These are phyloP conservation scores for Petunia secreta DNA, from an alignment of 257 asterid species.

Conservation along the genomic window DNA sequence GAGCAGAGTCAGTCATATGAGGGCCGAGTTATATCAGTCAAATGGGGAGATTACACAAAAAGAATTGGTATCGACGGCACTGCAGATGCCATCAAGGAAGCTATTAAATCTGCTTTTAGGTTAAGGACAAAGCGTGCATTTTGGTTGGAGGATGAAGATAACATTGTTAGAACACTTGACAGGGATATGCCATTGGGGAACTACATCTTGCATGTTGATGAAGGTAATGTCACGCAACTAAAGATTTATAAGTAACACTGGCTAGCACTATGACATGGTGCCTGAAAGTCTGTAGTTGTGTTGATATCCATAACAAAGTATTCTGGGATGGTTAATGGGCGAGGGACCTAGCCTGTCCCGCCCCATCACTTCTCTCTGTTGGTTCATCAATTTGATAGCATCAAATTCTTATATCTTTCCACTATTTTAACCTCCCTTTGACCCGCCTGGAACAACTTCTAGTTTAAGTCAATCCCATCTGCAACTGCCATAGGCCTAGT, in stretches of 20 bases:
- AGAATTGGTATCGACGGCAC: constrained; percentile 82
- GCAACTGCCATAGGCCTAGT: neutral
- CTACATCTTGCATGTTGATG: constrained; percentile 87
- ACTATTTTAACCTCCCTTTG: neutral
- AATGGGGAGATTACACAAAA: constrained; percentile 70
- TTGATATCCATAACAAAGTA: constrained; percentile 5
- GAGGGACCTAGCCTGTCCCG: neutral
- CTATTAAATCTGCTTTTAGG: constrained; percentile 79
- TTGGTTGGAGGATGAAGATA: constrained; percentile 93
- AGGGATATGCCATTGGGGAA: constrained; percentile 90
- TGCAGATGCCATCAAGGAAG: constrained; percentile 77
- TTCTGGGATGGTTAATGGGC: neutral
- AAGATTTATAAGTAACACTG: constrained; percentile 3
- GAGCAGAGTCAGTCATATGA: constrained; percentile 60
- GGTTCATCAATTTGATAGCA: constrained; percentile 17
- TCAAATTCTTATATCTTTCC: constrained; percentile 7
- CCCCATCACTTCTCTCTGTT: neutral
- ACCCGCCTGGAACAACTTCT: neutral
- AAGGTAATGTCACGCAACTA: constrained; percentile 53
- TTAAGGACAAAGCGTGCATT: constrained; percentile 85
- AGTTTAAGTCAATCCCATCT: constrained; percentile 16
- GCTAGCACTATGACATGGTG: too few relatives aligned
- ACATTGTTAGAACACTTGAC: constrained; percentile 74
- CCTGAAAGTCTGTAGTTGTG: neutral
- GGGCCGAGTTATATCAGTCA: constrained; percentile 83